phyloP scores from a whole-genome alignment of 2,329 filamentous ascomycete genomes.

The Hypomyces perniciosus region DNA sequence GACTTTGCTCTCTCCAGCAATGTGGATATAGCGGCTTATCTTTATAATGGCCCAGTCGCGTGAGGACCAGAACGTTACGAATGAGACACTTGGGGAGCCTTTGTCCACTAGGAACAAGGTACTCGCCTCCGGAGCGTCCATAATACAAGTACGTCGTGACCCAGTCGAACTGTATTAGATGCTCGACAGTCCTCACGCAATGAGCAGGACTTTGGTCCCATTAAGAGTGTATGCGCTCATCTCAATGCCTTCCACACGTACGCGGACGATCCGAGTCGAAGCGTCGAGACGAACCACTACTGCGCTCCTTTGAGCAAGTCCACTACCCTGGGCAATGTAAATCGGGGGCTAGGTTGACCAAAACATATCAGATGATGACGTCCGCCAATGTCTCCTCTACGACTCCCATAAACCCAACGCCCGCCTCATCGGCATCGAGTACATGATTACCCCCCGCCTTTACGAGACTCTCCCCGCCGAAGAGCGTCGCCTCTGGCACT shows the following conservation, averaged over 20 bases:
- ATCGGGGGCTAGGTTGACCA: constrained; percentile 33
- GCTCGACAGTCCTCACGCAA: background rate
- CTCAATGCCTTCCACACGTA: constrained; percentile 85
- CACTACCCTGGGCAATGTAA: background rate
- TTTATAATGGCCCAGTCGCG: too few relatives aligned
- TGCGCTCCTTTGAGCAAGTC: constrained; percentile 62
- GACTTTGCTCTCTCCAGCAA: too few relatives aligned
- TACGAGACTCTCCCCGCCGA: constrained; percentile 59
- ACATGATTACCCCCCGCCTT: constrained; percentile 70
- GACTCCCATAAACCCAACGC: constrained; percentile 62
- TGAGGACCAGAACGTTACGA: too few relatives aligned
- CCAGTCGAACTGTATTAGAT: background rate
- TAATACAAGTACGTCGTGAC: constrained; percentile 43
- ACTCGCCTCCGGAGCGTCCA: constrained; percentile 55
- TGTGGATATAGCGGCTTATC: too few relatives aligned
- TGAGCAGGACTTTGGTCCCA: constrained; percentile 57
- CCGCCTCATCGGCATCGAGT: constrained; percentile 76
- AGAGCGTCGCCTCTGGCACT: constrained; percentile 76
- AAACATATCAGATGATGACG: constrained; percentile 41
- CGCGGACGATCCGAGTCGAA: constrained; percentile 61
- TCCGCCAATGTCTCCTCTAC: constrained; percentile 82
- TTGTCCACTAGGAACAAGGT: constrained; percentile 50
- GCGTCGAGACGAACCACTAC: constrained; percentile 78
- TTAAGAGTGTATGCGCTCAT: constrained; percentile 73
- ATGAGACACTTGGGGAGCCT: constrained; percentile 36